These are phyloP conservation scores for Sordariomycetes sp. DNA, from an alignment of 2,329 filamentous ascomycete genomes.

Conservation along the genomic window DNA sequence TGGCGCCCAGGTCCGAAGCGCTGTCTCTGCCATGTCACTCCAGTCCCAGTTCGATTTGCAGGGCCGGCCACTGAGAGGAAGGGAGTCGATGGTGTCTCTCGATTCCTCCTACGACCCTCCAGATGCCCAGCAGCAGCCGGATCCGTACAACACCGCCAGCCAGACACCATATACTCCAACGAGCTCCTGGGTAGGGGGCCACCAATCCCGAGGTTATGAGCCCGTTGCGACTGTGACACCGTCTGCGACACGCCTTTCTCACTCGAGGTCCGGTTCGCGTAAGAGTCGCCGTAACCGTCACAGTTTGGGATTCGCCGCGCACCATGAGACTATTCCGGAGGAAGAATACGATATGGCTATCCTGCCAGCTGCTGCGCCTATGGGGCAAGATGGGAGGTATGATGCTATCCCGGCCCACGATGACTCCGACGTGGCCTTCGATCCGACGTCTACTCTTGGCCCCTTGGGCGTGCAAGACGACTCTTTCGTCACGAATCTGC, in stretches of 20 bases:
- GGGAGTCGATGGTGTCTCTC: constrained; percentile 28
- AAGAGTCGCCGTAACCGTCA: constrained; percentile 11
- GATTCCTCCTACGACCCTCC: constrained; percentile 17
- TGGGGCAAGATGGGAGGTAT: constrained; percentile 22
- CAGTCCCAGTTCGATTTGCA: constrained; percentile 1
- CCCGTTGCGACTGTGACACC: background rate
- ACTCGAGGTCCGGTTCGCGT: constrained; percentile 14
- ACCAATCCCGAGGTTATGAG: background rate
- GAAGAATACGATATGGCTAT: constrained; percentile 33
- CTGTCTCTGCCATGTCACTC: constrained; percentile 2
- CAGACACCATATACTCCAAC: background rate
- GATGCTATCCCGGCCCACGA: constrained; percentile 20
- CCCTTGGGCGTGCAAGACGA: constrained; percentile 32
- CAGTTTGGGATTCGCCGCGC: background rate
- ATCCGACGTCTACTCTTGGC: constrained; percentile 34
- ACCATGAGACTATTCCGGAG: constrained; percentile 19
- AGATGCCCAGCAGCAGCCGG: background rate
- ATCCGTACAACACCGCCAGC: background rate
- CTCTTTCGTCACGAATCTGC: constrained; percentile 31
- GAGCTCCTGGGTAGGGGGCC: background rate
- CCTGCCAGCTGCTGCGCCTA: constrained; percentile 26
- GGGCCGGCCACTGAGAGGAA: constrained; percentile 13
- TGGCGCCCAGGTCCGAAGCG: background rate
- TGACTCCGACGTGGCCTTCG: constrained; percentile 19
- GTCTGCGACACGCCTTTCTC: constrained; percentile 2